Base-by-base conservation (phyloP, 2,329 filamentous ascomycete species). In the Xylaria sp. region DNA sequence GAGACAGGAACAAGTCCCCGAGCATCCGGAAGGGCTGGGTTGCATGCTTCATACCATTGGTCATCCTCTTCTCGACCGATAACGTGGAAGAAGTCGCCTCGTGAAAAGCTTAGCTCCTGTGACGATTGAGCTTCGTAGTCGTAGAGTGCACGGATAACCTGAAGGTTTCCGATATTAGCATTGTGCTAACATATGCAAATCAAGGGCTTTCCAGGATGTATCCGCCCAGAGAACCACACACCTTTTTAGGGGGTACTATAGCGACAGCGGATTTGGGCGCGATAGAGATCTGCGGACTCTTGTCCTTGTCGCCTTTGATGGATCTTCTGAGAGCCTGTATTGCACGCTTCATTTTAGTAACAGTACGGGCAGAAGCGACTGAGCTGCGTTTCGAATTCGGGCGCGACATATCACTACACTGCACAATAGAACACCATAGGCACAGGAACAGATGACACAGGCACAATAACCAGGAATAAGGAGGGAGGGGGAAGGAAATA, bases 11-110 rank as follows among this genome's bases (percentile, higher is more conserved):
- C 96, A 69, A 99, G 87, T 69, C 96, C 96, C 73, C 94, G 90
- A 59, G 93, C 93, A 81, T 92, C 92, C 76, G 92, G 93, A 72
- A 97, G 85, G 59, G 92, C 88, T 69, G 96, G 96, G 79, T 99
- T 99, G 85, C 94, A 98, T 64, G 95, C 96, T 82, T 98, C 96
- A 86, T 98, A 99, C 95, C 96, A 99, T 79, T 98, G 93, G 48
- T 85, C 83, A 79, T 98, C 95, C 85, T 98, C 91, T 83, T 98
- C 96, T 80, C 95, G 92, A 76, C 93, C 93, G 80, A 98, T 95
- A 72, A 99, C 96, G 84, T 98, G 95, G 80, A 99, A 96, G 81
- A 98, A 99, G 80, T 99, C 96, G 77, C 96, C 96, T 79, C 93
- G 92, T 73, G 91, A 93, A 82, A 99, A 99, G 79, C 92, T 91